phyloP scores from a whole-genome alignment of 192 early-diverging fungal species.

The Entomortierella beljakovae region DNA sequence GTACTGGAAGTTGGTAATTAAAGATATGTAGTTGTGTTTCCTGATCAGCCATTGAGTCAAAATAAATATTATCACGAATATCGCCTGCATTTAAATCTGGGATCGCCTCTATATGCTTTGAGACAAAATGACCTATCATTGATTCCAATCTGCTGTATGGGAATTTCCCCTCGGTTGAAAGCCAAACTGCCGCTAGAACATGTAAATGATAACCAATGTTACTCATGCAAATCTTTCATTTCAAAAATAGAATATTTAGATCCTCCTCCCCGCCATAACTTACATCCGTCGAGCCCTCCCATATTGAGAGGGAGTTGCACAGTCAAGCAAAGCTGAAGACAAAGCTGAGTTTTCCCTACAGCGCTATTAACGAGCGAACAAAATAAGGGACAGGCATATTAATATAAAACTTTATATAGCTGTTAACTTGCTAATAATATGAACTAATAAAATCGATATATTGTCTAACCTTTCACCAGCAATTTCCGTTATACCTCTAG shows the following conservation, averaged over 20 bases:
- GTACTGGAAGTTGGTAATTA: slow-evolving; percentile 76
- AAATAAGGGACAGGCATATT: no score
- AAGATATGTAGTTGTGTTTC: slow-evolving; percentile 81
- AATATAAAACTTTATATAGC: no score
- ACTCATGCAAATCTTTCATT: neutral
- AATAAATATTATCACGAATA: slow-evolving; percentile 66
- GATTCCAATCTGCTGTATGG: slow-evolving; percentile 68
- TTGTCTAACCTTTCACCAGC: slow-evolving; percentile 72
- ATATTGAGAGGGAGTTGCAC: slow-evolving; percentile 68
- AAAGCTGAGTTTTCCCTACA: slow-evolving; percentile 89
- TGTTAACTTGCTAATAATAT: neutral
- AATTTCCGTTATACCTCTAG: slow-evolving; percentile 74
- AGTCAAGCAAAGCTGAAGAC: slow-evolving; percentile 81
- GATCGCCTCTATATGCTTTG: slow-evolving; percentile 20
- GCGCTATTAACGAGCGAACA: slow-evolving; percentile 59
- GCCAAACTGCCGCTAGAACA: slow-evolving; percentile 67
- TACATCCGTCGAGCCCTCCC: slow-evolving; percentile 73
- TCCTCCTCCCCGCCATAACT: neutral
- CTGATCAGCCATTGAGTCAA: slow-evolving; percentile 73
- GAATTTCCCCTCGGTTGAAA: slow-evolving; percentile 80
- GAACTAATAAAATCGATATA: no score
- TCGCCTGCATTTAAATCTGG: slow-evolving; percentile 28
- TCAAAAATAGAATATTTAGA: neutral
- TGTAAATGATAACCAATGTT: neutral
- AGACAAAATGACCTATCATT: slow-evolving; percentile 53